Percentiles rank a stretch among this genome's conserved stretches.
These are phyloP conservation scores for Chrysosporium keratinophilum DNA, from an alignment of 2,329 filamentous ascomycete species.

Conservation along the genomic window DNA sequence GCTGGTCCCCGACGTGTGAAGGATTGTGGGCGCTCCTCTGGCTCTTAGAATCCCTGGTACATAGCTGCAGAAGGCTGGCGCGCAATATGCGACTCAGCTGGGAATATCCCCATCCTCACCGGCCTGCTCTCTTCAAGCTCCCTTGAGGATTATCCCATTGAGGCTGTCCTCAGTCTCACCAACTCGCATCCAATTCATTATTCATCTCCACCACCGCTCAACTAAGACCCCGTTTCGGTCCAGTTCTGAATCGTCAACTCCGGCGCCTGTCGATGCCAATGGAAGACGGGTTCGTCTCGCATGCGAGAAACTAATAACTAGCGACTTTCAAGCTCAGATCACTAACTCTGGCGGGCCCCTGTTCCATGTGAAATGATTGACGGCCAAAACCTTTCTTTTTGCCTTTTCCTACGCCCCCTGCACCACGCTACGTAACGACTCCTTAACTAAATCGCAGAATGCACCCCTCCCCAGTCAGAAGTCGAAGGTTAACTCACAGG, in stretches of 20 bases:
- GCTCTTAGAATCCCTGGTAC: background rate
- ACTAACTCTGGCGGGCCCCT: background rate
- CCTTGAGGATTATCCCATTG: background rate
- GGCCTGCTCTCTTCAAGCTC: background rate
- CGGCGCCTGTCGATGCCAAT: background rate
- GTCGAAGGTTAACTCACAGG: background rate
- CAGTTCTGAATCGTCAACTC: slow-evolving; percentile 5
- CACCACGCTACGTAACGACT: slow-evolving; percentile 7
- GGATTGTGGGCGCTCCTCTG: background rate
- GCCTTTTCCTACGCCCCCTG: background rate
- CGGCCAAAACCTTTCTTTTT: slow-evolving; percentile 1
- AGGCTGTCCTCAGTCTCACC: background rate
- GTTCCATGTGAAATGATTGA: slow-evolving; percentile 12
- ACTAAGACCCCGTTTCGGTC: slow-evolving; percentile 4
- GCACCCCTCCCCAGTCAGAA: slow-evolving; percentile 8
- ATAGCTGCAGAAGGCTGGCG: no score
- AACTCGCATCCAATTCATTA: background rate
- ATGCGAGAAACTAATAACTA: background rate
- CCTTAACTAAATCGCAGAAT: slow-evolving; percentile 1
- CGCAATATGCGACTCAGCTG: no score
- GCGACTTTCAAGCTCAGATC: slow-evolving; percentile 1
- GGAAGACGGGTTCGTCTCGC: background rate
- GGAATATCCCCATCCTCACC: no score
- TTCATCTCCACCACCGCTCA: slow-evolving; percentile 5
- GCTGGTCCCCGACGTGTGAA: background rate